Evolutionary conservation across 805 yeast genomes (phyloP).

Genomic region (Candida schatavii): DNA sequence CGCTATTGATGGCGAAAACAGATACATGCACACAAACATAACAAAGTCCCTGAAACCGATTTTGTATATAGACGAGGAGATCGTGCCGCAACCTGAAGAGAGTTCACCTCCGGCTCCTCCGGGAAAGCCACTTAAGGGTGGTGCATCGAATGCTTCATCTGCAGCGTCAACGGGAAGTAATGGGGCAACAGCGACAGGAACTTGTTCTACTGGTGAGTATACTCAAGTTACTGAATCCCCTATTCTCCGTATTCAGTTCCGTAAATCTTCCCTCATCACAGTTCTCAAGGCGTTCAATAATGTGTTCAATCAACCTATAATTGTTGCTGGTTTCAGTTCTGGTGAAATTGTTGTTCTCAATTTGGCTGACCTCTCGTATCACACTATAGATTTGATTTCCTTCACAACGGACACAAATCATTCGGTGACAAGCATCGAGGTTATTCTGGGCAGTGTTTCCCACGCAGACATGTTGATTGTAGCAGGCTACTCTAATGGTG

Average conservation of each 20-base stretch:
- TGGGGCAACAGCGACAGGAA: background rate
- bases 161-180: background rate
- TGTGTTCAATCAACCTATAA: slow-evolving; percentile 38
- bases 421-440: slow-evolving; percentile 23
- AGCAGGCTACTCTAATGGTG: slow-evolving; percentile 65
- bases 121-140: background rate
- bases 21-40: slow-evolving; percentile 20
- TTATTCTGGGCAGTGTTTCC: slow-evolving; percentile 18
- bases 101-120: slow-evolving; percentile 7
- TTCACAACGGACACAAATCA: slow-evolving; percentile 9
- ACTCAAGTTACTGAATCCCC: slow-evolving; percentile 33
- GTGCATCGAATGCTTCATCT: background rate
- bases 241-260: slow-evolving; percentile 40
- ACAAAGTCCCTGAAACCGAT: slow-evolving; percentile 18
- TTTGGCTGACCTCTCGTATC: slow-evolving; percentile 42
- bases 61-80: slow-evolving; percentile 19
- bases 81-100: slow-evolving; percentile 5
- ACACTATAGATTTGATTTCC: slow-evolving; percentile 48
- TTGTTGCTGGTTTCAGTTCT: slow-evolving; percentile 58
- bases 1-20: slow-evolving; percentile 27
- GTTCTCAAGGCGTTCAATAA: slow-evolving; percentile 30
- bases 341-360: slow-evolving; percentile 70
- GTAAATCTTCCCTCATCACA: slow-evolving; percentile 36
- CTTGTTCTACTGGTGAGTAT: background rate
- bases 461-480: slow-evolving; percentile 37